Evolutionary conservation across 345 rosid species (phyloP).

Genomic region (Eucalyptus caleyi): DNA sequence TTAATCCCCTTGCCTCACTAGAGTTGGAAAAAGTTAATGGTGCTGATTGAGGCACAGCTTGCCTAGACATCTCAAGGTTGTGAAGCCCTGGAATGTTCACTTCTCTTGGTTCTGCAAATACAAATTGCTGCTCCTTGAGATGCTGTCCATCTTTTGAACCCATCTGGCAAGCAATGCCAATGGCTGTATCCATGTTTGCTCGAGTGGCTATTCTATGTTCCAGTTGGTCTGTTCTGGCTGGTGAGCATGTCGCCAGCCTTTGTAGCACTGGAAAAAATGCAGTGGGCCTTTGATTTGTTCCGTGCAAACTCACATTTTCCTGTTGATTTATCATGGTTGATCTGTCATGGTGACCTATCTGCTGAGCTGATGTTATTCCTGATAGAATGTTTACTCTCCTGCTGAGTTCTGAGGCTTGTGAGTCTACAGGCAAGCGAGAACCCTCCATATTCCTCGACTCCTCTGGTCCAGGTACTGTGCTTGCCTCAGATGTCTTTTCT

Average conservation of each 20-base stretch:
- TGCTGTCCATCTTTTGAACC: background rate
- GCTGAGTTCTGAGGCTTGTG: conserved; percentile 4
- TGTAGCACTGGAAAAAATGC: background rate
- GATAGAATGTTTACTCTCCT: background rate
- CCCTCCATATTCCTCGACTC: background rate
- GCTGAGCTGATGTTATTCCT: conserved; percentile 6
- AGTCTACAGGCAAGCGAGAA: background rate
- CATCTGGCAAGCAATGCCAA: background rate
- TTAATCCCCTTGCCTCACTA: conserved; percentile 23
- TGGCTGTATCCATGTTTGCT: background rate
- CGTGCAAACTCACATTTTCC: background rate
- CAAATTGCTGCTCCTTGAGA: background rate
- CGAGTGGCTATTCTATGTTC: background rate
- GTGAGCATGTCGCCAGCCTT: background rate
- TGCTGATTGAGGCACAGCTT: conserved; percentile 6
- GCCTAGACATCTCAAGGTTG: conserved; percentile 10
- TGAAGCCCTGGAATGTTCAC: conserved; percentile 6
- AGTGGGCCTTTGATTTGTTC: conserved; percentile 12
- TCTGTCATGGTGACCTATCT: conserved; percentile 13
- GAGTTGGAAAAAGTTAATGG: conserved; percentile 1
- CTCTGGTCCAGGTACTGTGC: conserved; percentile 1
- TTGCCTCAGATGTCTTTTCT: conserved; percentile 12
- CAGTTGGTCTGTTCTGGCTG: background rate
- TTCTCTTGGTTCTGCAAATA: background rate
- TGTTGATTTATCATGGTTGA: conserved; percentile 17